A percentile compares a stretch with the other conserved stretches of the same genome.
phyloP scores from a whole-genome alignment of 2,329 filamentous ascomycete species.

The Cladosporium sp. region DNA sequence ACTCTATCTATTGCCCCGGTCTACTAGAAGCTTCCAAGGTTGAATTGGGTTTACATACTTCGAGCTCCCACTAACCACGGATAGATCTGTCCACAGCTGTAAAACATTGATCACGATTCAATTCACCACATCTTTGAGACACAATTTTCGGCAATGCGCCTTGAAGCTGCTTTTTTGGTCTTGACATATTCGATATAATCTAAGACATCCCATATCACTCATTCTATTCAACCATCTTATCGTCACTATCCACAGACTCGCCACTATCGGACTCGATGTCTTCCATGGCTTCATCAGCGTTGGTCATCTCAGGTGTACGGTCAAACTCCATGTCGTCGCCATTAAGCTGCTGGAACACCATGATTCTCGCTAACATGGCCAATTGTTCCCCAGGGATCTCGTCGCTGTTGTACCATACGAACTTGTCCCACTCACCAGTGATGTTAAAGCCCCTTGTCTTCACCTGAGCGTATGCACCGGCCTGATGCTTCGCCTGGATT shows the following conservation, averaged over 20 bases:
- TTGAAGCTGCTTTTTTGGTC: neutral
- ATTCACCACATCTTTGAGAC: neutral
- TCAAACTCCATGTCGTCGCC: neutral
- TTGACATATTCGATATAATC: neutral
- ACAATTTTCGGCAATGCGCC: neutral
- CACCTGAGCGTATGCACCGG: neutral
- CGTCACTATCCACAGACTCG: neutral
- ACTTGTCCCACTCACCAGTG: neutral
- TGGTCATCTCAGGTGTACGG: neutral
- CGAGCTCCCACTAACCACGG: too few species aligned
- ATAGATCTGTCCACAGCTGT: too few species aligned
- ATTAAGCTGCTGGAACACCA: conserved; percentile 10
- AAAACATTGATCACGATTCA: neutral
- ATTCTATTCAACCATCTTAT: neutral
- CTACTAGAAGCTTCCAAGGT: too few species aligned
- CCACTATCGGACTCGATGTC: neutral
- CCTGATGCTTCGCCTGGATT: neutral
- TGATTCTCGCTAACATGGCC: neutral
- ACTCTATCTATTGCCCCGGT: too few species aligned
- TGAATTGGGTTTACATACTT: too few species aligned
- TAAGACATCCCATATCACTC: neutral
- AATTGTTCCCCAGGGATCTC: neutral
- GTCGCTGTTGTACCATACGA: neutral
- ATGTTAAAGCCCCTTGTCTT: neutral
- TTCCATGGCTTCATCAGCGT: neutral